A percentile compares a stretch with the other conserved stretches of the same genome.
Conservation (phyloP, 768 basidiomycete species). For the Lactarius hatsudake region DNA sequence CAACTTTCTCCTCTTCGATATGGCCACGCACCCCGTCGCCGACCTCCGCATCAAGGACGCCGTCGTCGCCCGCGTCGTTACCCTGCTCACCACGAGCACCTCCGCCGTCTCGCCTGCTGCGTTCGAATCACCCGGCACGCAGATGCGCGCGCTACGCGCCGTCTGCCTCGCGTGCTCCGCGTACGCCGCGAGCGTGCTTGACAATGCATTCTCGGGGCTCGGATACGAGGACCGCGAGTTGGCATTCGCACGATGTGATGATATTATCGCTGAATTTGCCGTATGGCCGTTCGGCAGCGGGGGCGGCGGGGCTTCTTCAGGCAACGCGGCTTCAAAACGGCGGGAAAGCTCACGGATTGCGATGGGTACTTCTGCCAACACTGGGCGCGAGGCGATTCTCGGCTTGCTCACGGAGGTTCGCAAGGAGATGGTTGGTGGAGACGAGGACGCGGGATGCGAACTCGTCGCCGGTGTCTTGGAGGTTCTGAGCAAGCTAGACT, state of each 20-base stretch:
- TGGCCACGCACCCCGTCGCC: constrained; percentile 98
- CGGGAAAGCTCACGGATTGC: constrained; percentile 49
- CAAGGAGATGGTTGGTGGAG: constrained; percentile 59
- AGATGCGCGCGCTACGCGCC: constrained; percentile 75
- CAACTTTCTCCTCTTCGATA: constrained; percentile 98
- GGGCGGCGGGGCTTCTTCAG: background rate
- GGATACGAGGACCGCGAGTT: constrained; percentile 92
- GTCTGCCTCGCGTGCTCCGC: constrained; percentile 88
- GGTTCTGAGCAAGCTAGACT: constrained; percentile 90
- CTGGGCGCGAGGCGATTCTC: constrained; percentile 63
- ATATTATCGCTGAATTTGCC: constrained; percentile 87
- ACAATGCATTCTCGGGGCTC: constrained; percentile 87
- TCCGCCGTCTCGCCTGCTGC: constrained; percentile 74
- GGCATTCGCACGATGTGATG: constrained; percentile 91
- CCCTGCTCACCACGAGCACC: constrained; percentile 80
- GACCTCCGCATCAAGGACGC: constrained; percentile 88
- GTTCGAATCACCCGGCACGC: constrained; percentile 71
- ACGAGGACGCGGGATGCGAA: constrained; percentile 87
- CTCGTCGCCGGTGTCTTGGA: constrained; percentile 89
- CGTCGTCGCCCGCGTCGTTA: constrained; percentile 70
- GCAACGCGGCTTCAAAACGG: constrained; percentile 30
- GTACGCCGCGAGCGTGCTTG: constrained; percentile 92
- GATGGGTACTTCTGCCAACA: constrained; percentile 49
- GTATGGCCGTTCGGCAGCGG: constrained; percentile 80
- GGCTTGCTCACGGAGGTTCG: constrained; percentile 72